A percentile compares a stretch with the other conserved stretches of the same genome.
phyloP scores from a whole-genome alignment of 495 filamentous ascomycete species.

The Lophium mytilinum region DNA sequence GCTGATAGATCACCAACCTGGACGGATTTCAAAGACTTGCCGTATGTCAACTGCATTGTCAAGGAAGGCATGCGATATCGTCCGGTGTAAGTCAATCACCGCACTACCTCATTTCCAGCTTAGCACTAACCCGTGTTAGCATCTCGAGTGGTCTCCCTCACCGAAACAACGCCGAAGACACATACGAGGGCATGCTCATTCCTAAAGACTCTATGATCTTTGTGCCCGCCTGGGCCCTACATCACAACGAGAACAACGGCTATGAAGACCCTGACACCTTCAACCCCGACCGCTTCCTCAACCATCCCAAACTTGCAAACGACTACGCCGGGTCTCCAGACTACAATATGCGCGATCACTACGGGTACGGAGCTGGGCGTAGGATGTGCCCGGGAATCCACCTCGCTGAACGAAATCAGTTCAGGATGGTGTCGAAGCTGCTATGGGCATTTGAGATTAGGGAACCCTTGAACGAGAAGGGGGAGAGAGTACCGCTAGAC shows the following conservation, averaged over 20 bases:
- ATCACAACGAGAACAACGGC: not conserved
- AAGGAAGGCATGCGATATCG: not conserved
- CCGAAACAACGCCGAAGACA: not conserved
- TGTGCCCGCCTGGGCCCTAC: not conserved
- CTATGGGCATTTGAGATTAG: not conserved
- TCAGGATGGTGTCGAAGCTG: not conserved
- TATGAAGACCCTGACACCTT: not conserved
- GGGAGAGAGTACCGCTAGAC: not conserved
- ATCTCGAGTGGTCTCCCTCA: not conserved
- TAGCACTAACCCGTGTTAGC: not conserved
- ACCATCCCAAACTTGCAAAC: not conserved
- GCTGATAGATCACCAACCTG: not conserved
- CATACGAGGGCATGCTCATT: not conserved
- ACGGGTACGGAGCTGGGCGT: not conserved
- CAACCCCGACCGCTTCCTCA: not conserved
- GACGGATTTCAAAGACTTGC: not conserved
- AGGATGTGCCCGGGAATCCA: not conserved
- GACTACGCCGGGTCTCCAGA: not conserved
- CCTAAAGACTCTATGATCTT: not conserved
- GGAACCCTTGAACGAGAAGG: not conserved
- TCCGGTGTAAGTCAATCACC: not conserved
- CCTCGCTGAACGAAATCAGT: not conserved
- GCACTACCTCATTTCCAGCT: not conserved
- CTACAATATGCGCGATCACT: not conserved
- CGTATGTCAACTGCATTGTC: not conserved